Evolutionary conservation across 352 stramenopile species (phyloP).

Genomic region (Pythium rhizo-oryzae): DNA sequence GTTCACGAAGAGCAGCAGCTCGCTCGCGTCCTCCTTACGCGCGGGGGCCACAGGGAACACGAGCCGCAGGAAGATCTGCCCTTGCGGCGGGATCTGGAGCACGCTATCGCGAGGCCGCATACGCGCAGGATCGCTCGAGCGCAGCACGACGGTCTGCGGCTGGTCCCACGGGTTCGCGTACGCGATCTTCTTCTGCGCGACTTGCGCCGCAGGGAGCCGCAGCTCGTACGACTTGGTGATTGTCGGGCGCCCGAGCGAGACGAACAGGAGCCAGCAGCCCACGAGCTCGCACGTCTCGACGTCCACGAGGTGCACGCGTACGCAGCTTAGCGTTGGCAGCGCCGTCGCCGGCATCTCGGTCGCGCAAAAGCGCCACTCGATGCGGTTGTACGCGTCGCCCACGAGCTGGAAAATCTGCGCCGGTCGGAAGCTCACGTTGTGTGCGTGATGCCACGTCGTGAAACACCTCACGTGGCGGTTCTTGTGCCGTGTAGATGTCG

Average conservation of each 20-base stretch:
- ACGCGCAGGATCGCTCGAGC: conserved; percentile 73
- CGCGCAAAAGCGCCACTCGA: conserved; percentile 80
- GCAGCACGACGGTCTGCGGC: conserved; percentile 78
- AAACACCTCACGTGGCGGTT: conserved; percentile 55
- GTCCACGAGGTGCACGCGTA: conserved; percentile 91
- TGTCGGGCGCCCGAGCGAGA: conserved; percentile 67
- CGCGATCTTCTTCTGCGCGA: conserved; percentile 91
- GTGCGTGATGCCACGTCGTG: conserved; percentile 41
- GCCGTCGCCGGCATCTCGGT: conserved; percentile 34
- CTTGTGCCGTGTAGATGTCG: conserved; percentile 10
- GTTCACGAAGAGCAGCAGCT: conserved; percentile 94
- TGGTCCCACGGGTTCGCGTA: conserved; percentile 94
- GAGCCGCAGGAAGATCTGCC: conserved; percentile 59
- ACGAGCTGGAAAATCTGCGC: conserved; percentile 85
- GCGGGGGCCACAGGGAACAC: conserved; percentile 32
- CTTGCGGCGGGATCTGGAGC: conserved; percentile 51
- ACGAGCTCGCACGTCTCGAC: conserved; percentile 90
- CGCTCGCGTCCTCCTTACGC: conserved; percentile 1
- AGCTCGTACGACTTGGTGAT: conserved; percentile 95
- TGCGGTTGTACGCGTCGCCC: conserved; percentile 90
- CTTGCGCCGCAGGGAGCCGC: conserved; percentile 50
- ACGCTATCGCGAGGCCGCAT: conserved; percentile 75
- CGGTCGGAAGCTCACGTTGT: conserved; percentile 76
- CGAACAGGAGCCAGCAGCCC: conserved; percentile 85
- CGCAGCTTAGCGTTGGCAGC: conserved; percentile 26